phyloP scores from a whole-genome alignment of 2,329 filamentous ascomycete species.

The Xylaria polymorpha region DNA sequence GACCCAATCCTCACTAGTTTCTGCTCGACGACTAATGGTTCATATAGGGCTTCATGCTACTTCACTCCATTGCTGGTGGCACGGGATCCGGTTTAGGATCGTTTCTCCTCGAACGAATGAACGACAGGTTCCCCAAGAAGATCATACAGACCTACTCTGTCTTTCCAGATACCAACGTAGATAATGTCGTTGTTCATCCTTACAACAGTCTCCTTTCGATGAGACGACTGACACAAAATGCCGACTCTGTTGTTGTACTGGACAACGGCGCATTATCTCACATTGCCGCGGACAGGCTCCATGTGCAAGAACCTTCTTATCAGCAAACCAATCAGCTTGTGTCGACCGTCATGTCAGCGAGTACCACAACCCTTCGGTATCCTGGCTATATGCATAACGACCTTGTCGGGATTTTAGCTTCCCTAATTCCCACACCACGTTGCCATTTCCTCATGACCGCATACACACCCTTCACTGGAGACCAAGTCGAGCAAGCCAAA shows the following conservation, averaged over 20 bases:
- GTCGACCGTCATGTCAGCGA: constrained; percentile 98
- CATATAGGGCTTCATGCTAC: constrained; percentile 89
- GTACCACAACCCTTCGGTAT: constrained; percentile 94
- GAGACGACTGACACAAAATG: constrained; percentile 91
- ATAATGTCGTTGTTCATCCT: constrained; percentile 95
- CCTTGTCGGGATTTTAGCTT: constrained; percentile 94
- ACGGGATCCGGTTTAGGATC: constrained; percentile 97
- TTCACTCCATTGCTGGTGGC: constrained; percentile 97
- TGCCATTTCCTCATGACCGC: constrained; percentile 99
- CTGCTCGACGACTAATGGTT: constrained; percentile 14
- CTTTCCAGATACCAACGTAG: constrained; percentile 89
- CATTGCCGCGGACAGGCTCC: constrained; percentile 92
- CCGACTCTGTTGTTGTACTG: constrained; percentile 95
- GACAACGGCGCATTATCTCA: constrained; percentile 94
- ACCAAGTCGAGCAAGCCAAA: constrained; percentile 96
- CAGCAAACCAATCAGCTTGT: constrained; percentile 98
- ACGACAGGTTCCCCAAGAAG: constrained; percentile 98
- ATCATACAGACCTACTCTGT: constrained; percentile 99
- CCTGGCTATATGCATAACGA: constrained; percentile 99
- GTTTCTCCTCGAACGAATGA: constrained; percentile 93
- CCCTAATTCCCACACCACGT: constrained; percentile 92
- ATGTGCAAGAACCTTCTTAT: constrained; percentile 95
- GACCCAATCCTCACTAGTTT: background rate
- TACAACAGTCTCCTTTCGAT: constrained; percentile 97
- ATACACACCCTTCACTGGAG: constrained; percentile 96